Conservation (phyloP, 192 early-diverging fungal species). For the Cladochytrium replicatum region DNA sequence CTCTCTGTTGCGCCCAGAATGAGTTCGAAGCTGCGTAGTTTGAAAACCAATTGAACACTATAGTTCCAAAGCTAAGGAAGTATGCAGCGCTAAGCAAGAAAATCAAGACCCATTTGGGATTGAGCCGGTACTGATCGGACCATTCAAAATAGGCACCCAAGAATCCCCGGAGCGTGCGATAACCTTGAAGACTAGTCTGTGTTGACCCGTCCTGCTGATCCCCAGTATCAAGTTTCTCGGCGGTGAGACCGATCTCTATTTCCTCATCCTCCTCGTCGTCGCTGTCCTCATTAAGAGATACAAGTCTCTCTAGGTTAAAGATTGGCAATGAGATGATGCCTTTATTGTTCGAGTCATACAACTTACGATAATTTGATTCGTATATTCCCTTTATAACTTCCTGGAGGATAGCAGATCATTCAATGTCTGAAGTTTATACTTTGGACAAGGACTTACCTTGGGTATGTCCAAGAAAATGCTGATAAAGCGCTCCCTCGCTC, state of each 20-base stretch:
- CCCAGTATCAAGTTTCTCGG: conserved; percentile 4
- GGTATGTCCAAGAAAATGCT: conserved; percentile 31
- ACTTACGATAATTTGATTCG: conserved; percentile 22
- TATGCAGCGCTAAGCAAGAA: conserved; percentile 15
- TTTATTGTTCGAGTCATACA: neutral
- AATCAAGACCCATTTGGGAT: conserved; percentile 14
- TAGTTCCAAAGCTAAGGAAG: conserved; percentile 14
- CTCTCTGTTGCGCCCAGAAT: conserved; percentile 22
- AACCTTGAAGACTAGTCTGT: neutral
- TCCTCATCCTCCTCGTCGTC: conserved; percentile 18
- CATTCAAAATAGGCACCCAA: neutral
- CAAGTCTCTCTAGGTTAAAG: neutral
- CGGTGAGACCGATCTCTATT: neutral
- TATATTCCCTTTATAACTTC: conserved; percentile 34
- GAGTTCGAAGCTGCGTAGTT: neutral
- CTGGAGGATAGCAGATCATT: too few species aligned
- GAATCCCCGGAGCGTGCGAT: neutral
- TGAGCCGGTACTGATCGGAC: conserved; percentile 14
- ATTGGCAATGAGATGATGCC: neutral
- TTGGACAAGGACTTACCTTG: too few species aligned
- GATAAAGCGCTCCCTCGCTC: neutral
- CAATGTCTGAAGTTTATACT: too few species aligned
- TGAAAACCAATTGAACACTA: conserved; percentile 1
- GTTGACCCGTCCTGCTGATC: neutral
- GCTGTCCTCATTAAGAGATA: conserved; percentile 13